Evolutionary conservation across 345 rosid species (phyloP).

Genomic region (Syzygium grande): DNA sequence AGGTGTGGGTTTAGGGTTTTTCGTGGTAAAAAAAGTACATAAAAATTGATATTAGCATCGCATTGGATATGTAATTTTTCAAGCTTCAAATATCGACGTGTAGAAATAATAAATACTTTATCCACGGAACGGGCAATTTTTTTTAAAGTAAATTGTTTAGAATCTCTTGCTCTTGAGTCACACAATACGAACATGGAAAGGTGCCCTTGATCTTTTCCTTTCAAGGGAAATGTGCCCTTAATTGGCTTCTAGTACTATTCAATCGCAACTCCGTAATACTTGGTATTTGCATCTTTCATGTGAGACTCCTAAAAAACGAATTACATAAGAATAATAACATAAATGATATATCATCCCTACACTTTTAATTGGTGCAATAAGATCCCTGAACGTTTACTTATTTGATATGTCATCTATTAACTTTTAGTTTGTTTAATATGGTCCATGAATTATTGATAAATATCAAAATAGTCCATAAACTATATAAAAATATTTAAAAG

Average conservation of each 20-base stretch:
- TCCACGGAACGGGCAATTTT: rapidly evolving
- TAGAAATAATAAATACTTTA: rapidly evolving
- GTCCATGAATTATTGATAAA: rapidly evolving
- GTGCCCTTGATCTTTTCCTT: not conserved
- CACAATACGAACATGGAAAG: not conserved
- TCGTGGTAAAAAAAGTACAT: not conserved
- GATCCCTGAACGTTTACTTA: not conserved
- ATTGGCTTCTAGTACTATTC: not conserved
- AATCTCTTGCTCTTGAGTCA: not conserved
- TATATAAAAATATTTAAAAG: not conserved
- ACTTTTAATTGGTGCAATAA: not conserved
- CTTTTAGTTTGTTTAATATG: rapidly evolving
- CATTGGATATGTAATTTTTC: not conserved
- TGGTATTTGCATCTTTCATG: not conserved
- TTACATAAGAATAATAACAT: not conserved
- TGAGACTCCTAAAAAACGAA: not conserved
- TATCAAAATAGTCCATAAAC: rapidly evolving
- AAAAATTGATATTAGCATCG: not conserved
- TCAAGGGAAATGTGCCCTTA: not conserved
- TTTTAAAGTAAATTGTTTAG: not conserved
- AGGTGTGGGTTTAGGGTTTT: no score
- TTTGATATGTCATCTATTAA: rapidly evolving
- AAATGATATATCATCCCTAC: rapidly evolving
- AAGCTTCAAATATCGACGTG: not conserved
- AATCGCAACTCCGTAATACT: not conserved